Evolutionary conservation across 345 rosid species (phyloP).

Genomic region (Rhizophora apiculata): DNA sequence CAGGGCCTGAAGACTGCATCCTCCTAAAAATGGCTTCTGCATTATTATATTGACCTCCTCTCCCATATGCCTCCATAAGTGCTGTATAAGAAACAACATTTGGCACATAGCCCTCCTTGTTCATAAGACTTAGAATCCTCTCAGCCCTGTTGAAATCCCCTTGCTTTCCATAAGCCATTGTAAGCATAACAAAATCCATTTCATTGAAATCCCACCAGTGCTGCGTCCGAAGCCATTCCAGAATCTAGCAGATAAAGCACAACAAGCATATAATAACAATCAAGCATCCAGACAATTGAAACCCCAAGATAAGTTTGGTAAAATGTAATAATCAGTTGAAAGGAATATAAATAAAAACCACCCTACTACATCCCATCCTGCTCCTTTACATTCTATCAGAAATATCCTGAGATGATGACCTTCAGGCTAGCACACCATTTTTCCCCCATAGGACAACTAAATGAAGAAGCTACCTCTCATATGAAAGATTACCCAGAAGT

Average conservation of each 20-base stretch:
- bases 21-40: constrained; percentile 94
- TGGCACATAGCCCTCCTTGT: constrained; percentile 66
- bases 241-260: constrained; percentile 49
- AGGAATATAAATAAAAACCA: too few species aligned
- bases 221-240: constrained; percentile 87
- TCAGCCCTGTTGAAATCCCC: constrained; percentile 89
- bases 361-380: too few species aligned
- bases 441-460: neutral
- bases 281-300: neutral
- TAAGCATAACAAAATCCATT: constrained; percentile 85
- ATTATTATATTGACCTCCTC: constrained; percentile 73
- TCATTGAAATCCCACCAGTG: constrained; percentile 90
- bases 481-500: neutral
- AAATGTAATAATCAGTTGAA: too few species aligned
- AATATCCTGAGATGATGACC: too few species aligned
- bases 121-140: constrained; percentile 59
- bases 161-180: constrained; percentile 82
- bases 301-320: neutral
- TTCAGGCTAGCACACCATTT: too few species aligned
- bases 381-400: too few species aligned
- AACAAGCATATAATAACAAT: constrained; percentile 1
- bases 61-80: constrained; percentile 94
- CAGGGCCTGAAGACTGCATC: constrained; percentile 89
- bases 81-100: constrained; percentile 83
- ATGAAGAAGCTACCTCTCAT: neutral